Evolutionary conservation across 2,329 filamentous ascomycete genomes (phyloP).

Genomic region (Ascocoryne sarcoides): DNA sequence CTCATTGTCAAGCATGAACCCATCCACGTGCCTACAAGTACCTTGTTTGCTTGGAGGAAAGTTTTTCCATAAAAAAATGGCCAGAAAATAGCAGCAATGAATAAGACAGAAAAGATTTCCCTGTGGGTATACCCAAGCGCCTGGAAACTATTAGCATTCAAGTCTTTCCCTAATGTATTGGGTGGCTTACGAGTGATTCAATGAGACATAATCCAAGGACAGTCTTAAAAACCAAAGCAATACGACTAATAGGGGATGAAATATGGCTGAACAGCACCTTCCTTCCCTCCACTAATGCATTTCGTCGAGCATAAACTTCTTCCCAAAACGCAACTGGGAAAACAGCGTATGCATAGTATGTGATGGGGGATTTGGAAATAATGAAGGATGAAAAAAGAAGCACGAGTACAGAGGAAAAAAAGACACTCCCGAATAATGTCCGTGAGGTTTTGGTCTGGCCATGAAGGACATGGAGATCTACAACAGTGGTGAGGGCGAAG

Average conservation of each 20-base stretch:
- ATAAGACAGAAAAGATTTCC: slow-evolving; percentile 76
- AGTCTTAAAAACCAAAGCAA: slow-evolving; percentile 54
- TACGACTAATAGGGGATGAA: slow-evolving; percentile 46
- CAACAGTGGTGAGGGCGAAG: slow-evolving; percentile 79
- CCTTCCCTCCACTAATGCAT: slow-evolving; percentile 58
- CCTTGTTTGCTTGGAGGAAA: slow-evolving; percentile 60
- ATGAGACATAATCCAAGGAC: slow-evolving; percentile 65
- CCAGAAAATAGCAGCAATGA: slow-evolving; percentile 69
- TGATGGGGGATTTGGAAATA: slow-evolving; percentile 67
- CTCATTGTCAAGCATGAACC: slow-evolving; percentile 77
- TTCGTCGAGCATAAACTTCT: slow-evolving; percentile 74
- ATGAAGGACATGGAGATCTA: slow-evolving; percentile 80
- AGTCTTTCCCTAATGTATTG: too few relatives aligned
- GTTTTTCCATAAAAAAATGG: slow-evolving; percentile 62
- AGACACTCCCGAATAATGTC: slow-evolving; percentile 46
- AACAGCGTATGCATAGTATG: slow-evolving; percentile 85
- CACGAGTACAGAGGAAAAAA: slow-evolving; percentile 70
- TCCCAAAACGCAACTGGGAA: slow-evolving; percentile 97
- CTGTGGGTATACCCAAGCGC: slow-evolving; percentile 88
- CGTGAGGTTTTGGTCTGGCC: slow-evolving; percentile 57
- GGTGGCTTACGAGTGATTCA: slow-evolving; percentile 65
- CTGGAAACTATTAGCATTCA: slow-evolving; percentile 35
- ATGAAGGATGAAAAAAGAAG: slow-evolving; percentile 71
- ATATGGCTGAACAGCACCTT: slow-evolving; percentile 62
- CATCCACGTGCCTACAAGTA: slow-evolving; percentile 63